Evolutionary conservation across 2,329 filamentous ascomycete species (phyloP), one percentile per base, ranked within the genome.

Genomic region (Beauveria medogensis): DNA sequence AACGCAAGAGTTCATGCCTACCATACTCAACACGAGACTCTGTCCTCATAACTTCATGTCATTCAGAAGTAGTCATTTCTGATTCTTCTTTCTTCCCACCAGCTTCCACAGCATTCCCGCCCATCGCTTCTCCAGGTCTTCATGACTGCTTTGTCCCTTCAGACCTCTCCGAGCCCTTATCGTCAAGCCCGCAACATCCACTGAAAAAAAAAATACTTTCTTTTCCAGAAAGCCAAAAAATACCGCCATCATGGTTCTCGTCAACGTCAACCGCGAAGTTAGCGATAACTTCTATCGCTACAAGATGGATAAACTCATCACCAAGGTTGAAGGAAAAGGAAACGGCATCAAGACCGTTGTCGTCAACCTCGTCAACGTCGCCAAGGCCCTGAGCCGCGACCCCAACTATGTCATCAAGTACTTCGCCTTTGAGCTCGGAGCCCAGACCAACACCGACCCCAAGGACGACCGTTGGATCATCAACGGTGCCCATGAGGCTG

Each of bases 381-480:
- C 93, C 70, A 83, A 90, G 72, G 95, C 93, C 65, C 86, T 99
- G 69, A 91, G 91, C 71, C 93, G 94, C 69, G 93, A 93, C 66
- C 91, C 92, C 66, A 83, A 91, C 72, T 96, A 97, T 76, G 85
- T 99, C 74, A 97, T 99, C 87, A 99, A 99, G 82, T 99, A 96
- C 82, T 99, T 99, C 72, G 94, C 94, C 70, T 97, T 99, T 75
- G 94, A 99, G 80, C 87, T 99, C 62, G 94, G 94, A 74, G 94
- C 94, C 69, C 94, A 97, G 82, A 97, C 94, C 81, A 97, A 97
- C 80, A 92, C 92, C 69, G 94, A 97, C 74, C 93, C 94, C 67
- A 87, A 91, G 70, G 93, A 97, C 75, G 94, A 99, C 75, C 94
- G 94, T 74, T 99, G 94, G 93, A 99, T 99, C 80, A 97, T 99